Conservation (phyloP, 179 eudicot species). For the Corrigiola litoralis region DNA sequence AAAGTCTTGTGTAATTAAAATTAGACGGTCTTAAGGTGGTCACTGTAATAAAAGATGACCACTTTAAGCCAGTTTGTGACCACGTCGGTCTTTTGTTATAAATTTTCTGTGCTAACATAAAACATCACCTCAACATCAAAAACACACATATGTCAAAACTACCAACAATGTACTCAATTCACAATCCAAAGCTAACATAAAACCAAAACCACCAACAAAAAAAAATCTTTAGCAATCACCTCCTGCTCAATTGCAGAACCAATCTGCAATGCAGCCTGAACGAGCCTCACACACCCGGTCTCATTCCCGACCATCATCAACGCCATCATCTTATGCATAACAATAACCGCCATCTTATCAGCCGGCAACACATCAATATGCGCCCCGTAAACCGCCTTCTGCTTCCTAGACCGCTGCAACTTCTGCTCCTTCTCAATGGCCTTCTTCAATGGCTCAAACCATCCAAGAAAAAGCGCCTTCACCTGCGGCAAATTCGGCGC, state of each 20-base stretch:
- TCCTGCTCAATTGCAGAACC: constrained; percentile 82
- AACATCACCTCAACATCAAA: too few species aligned
- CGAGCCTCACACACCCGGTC: constrained; percentile 53
- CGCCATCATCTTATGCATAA: constrained; percentile 88
- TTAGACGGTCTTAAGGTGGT: too few species aligned
- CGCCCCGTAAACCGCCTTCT: constrained; percentile 43
- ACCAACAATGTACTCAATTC: neutral
- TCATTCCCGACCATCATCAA: constrained; percentile 62
- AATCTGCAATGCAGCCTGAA: constrained; percentile 74
- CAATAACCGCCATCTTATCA: constrained; percentile 93
- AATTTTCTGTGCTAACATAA: too few species aligned
- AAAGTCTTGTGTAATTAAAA: too few species aligned
- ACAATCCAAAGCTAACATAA: neutral
- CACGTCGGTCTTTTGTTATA: too few species aligned
- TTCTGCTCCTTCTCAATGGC: constrained; percentile 74
- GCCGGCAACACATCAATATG: constrained; percentile 66
- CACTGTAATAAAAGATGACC: too few species aligned
- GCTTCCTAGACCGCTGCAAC: constrained; percentile 37
- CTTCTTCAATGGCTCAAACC: constrained; percentile 84
- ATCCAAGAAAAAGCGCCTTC: constrained; percentile 69
- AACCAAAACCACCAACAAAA: neutral
- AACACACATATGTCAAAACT: too few species aligned
- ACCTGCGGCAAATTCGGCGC: constrained; percentile 89
- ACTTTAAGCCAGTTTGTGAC: too few species aligned
- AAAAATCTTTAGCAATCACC: constrained; percentile 25